A percentile compares a stretch with the other conserved stretches of the same genome.
These are phyloP conservation scores for Limonium bicolor DNA, from an alignment of 148 eudicot species.

Conservation along the genomic window DNA sequence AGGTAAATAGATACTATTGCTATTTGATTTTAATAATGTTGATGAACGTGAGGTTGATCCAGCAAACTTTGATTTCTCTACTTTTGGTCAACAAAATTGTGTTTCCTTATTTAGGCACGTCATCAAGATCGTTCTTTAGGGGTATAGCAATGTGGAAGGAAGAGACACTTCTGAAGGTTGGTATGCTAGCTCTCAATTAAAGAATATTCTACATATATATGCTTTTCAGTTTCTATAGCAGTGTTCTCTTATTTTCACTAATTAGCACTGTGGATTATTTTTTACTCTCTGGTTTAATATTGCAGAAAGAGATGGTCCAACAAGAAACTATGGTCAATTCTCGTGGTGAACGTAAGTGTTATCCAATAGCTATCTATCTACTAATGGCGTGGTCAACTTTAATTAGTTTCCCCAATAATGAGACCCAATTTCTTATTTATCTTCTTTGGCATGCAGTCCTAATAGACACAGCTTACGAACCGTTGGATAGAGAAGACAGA, in stretches of 20 bases:
- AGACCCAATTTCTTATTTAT: background rate
- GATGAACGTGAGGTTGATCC: background rate
- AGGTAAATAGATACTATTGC: constrained; percentile 21
- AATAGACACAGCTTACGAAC: constrained; percentile 55
- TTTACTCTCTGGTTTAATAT: background rate
- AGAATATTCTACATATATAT: background rate
- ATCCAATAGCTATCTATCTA: background rate
- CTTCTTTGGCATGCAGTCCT: constrained; percentile 35
- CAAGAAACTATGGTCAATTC: constrained; percentile 38
- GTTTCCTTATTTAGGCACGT: constrained; percentile 44
- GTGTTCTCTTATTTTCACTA: background rate
- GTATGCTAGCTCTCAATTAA: background rate
- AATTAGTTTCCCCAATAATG: background rate
- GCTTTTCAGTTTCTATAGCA: background rate
- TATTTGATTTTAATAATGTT: constrained; percentile 1
- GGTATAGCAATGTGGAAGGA: constrained; percentile 90
- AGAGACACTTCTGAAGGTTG: constrained; percentile 68
- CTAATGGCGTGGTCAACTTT: background rate
- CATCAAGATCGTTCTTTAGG: constrained; percentile 65
- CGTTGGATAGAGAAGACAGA: constrained; percentile 50
- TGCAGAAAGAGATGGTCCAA: constrained; percentile 52
- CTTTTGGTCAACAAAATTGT: background rate
- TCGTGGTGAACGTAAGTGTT: constrained; percentile 69
- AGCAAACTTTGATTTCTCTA: background rate
- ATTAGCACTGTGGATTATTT: too few species aligned